Evolutionary conservation across 305 asterid genomes (phyloP).

Genomic region (Solanum hybrid): DNA sequence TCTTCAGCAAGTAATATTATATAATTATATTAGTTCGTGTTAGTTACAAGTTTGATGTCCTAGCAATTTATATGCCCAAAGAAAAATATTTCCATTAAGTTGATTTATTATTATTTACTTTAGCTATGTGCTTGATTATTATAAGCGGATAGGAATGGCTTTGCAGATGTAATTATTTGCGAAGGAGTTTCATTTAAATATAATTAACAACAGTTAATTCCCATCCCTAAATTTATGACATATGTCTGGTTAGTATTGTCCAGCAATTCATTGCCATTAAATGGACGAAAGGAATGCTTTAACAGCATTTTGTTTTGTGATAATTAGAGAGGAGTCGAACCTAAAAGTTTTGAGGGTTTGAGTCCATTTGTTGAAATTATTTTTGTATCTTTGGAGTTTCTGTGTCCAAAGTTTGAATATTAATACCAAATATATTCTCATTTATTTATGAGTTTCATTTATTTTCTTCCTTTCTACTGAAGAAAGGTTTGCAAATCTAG

Average conservation of each 20-base stretch:
- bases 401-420: neutral
- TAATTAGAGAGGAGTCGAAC: neutral
- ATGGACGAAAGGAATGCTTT: slow-evolving; percentile 23
- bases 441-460: slow-evolving; percentile 14
- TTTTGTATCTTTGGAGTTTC: neutral
- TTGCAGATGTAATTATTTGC: neutral
- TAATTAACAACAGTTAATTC: neutral
- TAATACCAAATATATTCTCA: neutral
- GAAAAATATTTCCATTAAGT: neutral
- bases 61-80: neutral
- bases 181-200: neutral
- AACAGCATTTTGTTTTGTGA: slow-evolving; percentile 18
- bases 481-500: slow-evolving; percentile 9
- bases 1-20: neutral
- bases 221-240: slow-evolving; percentile 13
- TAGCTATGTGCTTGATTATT: neutral
- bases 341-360: slow-evolving; percentile 10
- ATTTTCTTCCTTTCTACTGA: neutral
- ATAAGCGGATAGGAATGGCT: neutral
- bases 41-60: neutral
- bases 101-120: neutral
- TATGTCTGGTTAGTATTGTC: slow-evolving; percentile 1
- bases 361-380: slow-evolving; percentile 1
- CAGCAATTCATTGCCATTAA: slow-evolving; percentile 23
- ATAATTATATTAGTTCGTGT: neutral